Base-by-base conservation (phyloP, 208 protist genomes). In the Perkinsela sp. region DNA sequence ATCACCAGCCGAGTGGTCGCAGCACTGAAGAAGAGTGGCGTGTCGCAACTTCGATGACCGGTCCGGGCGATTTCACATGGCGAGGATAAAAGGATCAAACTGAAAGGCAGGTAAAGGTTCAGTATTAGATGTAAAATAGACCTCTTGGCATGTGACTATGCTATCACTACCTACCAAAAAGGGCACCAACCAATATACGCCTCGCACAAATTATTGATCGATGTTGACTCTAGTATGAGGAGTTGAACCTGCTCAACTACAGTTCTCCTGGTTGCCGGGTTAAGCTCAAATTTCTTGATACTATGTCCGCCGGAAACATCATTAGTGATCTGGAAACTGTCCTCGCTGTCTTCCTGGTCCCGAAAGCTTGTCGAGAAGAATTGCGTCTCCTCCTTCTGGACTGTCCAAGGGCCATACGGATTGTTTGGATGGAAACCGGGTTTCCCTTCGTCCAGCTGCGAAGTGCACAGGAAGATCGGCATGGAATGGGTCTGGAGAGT, bases 121-220 rank as follows among this genome's bases (percentile, higher is more conserved):
- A n/a, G n/a, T n/a, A n/a, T n/a, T n/a, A n/a, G n/a, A n/a, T n/a
- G n/a, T n/a, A n/a, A n/a, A n/a, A n/a, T n/a, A n/a, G n/a, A n/a
- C n/a, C n/a, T n/a, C n/a, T n/a, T n/a, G n/a, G n/a, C n/a, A n/a
- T n/a, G n/a, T n/a, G n/a, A n/a, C n/a, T n/a, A n/a, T n/a, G n/a
- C n/a, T n/a, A n/a, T n/a, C n/a, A n/a, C n/a, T n/a, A n/a, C n/a
- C 77, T 80, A 93, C 88, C 84, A 89, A 74, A 90, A 93, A 1
- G 88, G 88, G 30, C 83, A 84, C 88, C 88, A 93, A 0, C 88
- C 88, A 32, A 92, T 76, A 71, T 85, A 93, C 1, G 88, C 88
- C 31, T 90, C 85, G 0, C 83, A 76, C 0, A 93, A 70, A 68
- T 93, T 93, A 57, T 91, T 80, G 2, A 90, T 75, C 68, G 81